These are phyloP conservation scores for Pseudogymnoascus sp. DNA, from an alignment of 2,329 filamentous ascomycete genomes.

Conservation along the genomic window DNA sequence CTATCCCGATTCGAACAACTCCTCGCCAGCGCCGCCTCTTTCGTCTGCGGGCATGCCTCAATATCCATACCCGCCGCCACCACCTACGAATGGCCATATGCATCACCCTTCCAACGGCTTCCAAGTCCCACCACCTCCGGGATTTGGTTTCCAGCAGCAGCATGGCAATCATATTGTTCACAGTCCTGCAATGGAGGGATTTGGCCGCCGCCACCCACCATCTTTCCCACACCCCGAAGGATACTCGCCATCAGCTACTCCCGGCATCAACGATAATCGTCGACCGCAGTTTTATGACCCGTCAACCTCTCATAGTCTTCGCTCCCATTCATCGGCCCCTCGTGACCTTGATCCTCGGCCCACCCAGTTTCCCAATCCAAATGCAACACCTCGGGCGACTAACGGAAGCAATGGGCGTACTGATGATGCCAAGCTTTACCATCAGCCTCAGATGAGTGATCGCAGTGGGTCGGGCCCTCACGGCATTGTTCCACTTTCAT, in stretches of 20 bases:
- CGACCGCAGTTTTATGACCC: constrained; percentile 36
- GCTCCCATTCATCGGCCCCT: constrained; percentile 48
- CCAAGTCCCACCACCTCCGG: background rate
- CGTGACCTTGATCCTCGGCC: constrained; percentile 33
- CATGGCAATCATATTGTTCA: background rate
- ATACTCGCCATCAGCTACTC: constrained; percentile 27
- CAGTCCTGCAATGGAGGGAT: background rate
- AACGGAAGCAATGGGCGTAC: constrained; percentile 31
- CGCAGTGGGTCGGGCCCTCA: constrained; percentile 14
- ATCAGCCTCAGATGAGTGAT: constrained; percentile 19
- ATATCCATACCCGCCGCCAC: constrained; percentile 22
- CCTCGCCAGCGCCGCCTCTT: constrained; percentile 47
- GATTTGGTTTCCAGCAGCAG: constrained; percentile 3
- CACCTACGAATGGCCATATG: constrained; percentile 21
- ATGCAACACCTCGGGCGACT: constrained; percentile 32
- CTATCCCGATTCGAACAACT: constrained; percentile 46
- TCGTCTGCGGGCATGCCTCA: constrained; percentile 36
- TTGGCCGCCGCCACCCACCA: constrained; percentile 20
- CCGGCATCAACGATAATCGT: constrained; percentile 17
- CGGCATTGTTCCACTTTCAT: constrained; percentile 11
- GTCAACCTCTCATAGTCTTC: constrained; percentile 52
- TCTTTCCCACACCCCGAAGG: constrained; percentile 27
- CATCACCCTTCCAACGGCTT: constrained; percentile 23
- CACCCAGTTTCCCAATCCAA: constrained; percentile 30
- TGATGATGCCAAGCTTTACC: constrained; percentile 23